A percentile compares a stretch with the other conserved stretches of the same genome.
Conservation (phyloP, 192 early-diverging fungal genomes). For the Coemansia sp. region DNA sequence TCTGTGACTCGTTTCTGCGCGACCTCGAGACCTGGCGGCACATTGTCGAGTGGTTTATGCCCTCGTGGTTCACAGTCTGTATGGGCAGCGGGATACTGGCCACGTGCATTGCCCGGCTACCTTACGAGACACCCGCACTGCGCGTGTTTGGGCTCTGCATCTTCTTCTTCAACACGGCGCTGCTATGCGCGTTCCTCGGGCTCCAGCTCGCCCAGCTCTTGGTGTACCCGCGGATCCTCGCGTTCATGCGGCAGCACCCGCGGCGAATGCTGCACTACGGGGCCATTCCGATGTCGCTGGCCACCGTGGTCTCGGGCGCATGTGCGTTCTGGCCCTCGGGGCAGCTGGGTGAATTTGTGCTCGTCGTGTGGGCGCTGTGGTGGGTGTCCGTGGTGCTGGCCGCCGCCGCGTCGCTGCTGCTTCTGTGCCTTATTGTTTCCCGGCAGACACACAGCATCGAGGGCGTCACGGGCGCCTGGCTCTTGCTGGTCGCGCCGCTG, state of each 20-base stretch:
- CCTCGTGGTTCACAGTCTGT: conserved; percentile 50
- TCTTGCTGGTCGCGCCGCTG: conserved; percentile 49
- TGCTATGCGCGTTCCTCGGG: conserved; percentile 11
- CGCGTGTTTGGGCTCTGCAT: conserved; percentile 12
- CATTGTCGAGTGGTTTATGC: conserved; percentile 44
- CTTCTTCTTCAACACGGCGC: conserved; percentile 29
- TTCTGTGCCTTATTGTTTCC: conserved; percentile 35
- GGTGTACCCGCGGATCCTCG: conserved; percentile 22
- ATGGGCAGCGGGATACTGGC: conserved; percentile 55
- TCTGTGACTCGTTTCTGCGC: conserved; percentile 1
- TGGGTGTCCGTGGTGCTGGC: conserved; percentile 36
- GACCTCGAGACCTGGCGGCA: conserved; percentile 3
- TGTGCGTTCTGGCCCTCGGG: neutral
- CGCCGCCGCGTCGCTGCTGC: neutral
- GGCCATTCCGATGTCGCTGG: conserved; percentile 48
- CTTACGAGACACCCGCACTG: conserved; percentile 22
- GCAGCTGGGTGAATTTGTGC: neutral
- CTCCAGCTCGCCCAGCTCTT: conserved; percentile 21
- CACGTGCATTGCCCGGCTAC: conserved; percentile 19
- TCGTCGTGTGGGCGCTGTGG: conserved; percentile 31
- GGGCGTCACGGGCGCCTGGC: conserved; percentile 45
- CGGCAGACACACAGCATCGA: conserved; percentile 27
- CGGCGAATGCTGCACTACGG: conserved; percentile 48
- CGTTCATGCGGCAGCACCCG: conserved; percentile 34
- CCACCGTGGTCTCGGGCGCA: conserved; percentile 25